Conservation (phyloP, 768 basidiomycete species). For the Suillus subalutaceus region DNA sequence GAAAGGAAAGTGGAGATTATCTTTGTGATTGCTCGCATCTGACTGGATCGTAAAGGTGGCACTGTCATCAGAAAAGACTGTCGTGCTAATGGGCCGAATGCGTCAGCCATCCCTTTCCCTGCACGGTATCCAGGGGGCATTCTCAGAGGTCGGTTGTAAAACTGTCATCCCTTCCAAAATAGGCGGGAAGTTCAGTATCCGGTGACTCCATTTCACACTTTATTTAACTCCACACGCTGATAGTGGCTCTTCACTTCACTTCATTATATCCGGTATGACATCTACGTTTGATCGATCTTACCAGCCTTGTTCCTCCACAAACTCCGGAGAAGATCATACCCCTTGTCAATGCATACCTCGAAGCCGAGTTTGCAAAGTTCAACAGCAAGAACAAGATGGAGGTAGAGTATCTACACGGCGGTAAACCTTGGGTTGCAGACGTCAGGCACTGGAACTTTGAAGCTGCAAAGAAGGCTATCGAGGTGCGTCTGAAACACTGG, state of each 20-base stretch:
- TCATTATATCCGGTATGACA: not conserved
- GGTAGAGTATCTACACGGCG: conserved; percentile 75
- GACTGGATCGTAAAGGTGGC: conserved; percentile 46
- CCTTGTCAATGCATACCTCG: conserved; percentile 69
- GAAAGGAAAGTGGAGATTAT: conserved; percentile 28
- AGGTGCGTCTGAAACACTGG: conserved; percentile 42
- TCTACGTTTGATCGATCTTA: not conserved
- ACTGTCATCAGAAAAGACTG: conserved; percentile 74
- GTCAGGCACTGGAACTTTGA: conserved; percentile 91
- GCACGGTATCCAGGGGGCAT: conserved; percentile 96
- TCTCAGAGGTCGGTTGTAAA: conserved; percentile 80
- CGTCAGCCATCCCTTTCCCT: conserved; percentile 84
- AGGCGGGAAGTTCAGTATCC: conserved; percentile 92
- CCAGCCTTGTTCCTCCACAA: conserved; percentile 83
- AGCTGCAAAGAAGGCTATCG: conserved; percentile 86
- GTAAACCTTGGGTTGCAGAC: conserved; percentile 89
- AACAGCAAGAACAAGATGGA: conserved; percentile 80
- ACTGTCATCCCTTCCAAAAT: conserved; percentile 95
- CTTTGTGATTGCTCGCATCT: not conserved
- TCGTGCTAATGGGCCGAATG: conserved; percentile 92
- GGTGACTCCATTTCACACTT: conserved; percentile 45
- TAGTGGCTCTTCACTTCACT: not conserved
- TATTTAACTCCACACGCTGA: conserved; percentile 1
- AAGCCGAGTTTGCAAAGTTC: conserved; percentile 83
- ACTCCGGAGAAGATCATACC: conserved; percentile 74